A percentile compares a stretch with the other conserved stretches of the same genome.
phyloP scores from a whole-genome alignment of 2,329 filamentous ascomycete genomes.

The Trichoderma koningiopsis region DNA sequence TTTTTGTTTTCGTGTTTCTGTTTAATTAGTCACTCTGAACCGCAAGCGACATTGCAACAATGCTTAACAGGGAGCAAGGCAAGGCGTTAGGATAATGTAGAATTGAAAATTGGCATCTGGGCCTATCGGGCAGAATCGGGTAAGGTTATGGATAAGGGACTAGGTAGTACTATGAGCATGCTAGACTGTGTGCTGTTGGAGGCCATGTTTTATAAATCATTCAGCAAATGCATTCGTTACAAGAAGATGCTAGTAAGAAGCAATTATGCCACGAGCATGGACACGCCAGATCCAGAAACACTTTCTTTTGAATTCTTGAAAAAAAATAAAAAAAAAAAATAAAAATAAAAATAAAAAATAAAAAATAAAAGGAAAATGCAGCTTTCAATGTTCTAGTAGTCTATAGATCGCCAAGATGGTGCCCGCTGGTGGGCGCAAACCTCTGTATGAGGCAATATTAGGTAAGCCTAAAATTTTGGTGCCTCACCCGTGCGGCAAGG shows the following conservation, averaged over 20 bases:
- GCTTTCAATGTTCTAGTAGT: neutral
- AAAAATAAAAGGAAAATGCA: no score
- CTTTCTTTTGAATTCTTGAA: neutral
- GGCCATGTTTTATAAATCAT: slow-evolving; percentile 10
- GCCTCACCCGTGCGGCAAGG: slow-evolving; percentile 43
- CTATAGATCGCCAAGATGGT: neutral
- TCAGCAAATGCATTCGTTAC: slow-evolving; percentile 11
- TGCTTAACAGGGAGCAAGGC: slow-evolving; percentile 25
- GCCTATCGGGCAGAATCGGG: slow-evolving; percentile 23
- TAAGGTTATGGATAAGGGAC: neutral
- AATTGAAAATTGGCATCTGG: slow-evolving; percentile 5
- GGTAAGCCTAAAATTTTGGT: slow-evolving; percentile 38
- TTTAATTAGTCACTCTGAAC: neutral
- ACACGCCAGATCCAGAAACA: neutral
- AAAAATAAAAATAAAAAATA: no score
- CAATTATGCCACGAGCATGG: neutral
- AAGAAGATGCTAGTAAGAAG: slow-evolving; percentile 16
- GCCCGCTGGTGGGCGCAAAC: neutral
- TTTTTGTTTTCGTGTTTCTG: neutral
- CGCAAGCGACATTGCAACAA: slow-evolving; percentile 13
- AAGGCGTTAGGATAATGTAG: slow-evolving; percentile 31
- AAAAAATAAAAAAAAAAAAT: no score
- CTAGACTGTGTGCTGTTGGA: neutral
- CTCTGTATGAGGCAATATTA: slow-evolving; percentile 29
- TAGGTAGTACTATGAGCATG: neutral